Evolutionary conservation across 208 protist species (phyloP).

Genomic region (Porcisia deanei): DNA sequence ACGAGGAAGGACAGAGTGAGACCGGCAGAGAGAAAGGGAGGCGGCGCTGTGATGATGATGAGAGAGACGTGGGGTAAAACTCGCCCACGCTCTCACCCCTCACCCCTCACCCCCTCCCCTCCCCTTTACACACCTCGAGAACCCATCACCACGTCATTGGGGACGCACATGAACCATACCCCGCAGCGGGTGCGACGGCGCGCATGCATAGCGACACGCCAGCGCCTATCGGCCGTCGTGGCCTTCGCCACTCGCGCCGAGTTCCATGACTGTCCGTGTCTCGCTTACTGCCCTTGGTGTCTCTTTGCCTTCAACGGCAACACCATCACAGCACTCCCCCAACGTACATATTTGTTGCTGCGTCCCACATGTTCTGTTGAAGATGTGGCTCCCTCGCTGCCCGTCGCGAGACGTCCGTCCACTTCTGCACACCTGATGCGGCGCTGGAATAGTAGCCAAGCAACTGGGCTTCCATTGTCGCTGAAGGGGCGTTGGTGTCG

Average conservation of each 20-base stretch:
- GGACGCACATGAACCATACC: not conserved
- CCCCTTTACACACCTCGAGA: not conserved
- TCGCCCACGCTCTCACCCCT: not conserved
- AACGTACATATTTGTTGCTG: conserved; percentile 54
- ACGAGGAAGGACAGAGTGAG: not conserved
- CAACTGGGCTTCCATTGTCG: conserved; percentile 24
- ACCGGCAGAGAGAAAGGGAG: not conserved
- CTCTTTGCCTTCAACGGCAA: not conserved
- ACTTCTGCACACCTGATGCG: conserved; percentile 11
- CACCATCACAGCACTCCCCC: conserved; percentile 36
- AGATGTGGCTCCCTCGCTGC: conserved; percentile 1
- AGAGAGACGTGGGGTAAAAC: not conserved
- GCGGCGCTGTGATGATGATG: not conserved
- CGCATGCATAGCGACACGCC: not conserved
- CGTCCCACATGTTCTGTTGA: conserved; percentile 63
- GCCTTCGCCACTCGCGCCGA: not conserved
- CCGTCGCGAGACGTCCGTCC: conserved; percentile 14
- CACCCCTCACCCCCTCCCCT: not conserved
- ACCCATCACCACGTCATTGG: not conserved
- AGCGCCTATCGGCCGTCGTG: not conserved
- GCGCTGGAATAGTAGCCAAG: conserved; percentile 19
- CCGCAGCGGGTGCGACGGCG: not conserved
- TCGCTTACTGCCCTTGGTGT: not conserved
- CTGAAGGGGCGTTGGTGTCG: conserved; percentile 18
- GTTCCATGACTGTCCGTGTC: not conserved